Percentiles rank a stretch among this genome's conserved stretches.
Evolutionary conservation across 208 protist species (phyloP).

Genomic region (Angomonas deanei): DNA sequence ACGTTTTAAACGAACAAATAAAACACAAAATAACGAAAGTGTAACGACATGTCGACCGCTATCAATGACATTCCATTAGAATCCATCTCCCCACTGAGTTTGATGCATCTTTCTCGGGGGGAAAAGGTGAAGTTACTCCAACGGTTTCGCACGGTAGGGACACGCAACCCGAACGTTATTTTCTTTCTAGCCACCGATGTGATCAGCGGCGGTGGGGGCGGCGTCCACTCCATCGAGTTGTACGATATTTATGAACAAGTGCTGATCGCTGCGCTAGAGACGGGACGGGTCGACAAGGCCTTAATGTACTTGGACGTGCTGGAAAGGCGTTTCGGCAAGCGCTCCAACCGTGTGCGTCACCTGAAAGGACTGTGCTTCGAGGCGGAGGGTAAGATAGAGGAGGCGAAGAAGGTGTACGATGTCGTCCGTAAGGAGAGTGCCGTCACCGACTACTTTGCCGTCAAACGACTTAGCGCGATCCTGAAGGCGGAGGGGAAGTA

Average conservation of each 20-base stretch:
- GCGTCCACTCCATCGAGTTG: slow-evolving; percentile 40
- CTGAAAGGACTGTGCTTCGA: slow-evolving; percentile 75
- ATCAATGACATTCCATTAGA: slow-evolving; percentile 22
- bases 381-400: slow-evolving; percentile 45
- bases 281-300: slow-evolving; percentile 51
- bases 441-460: slow-evolving; percentile 45
- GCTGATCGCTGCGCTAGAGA: slow-evolving; percentile 74
- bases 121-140: slow-evolving; percentile 62
- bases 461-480: slow-evolving; percentile 69
- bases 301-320: slow-evolving; percentile 56
- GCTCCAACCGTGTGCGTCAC: slow-evolving; percentile 62
- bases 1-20: background rate
- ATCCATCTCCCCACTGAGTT: slow-evolving; percentile 57
- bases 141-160: slow-evolving; percentile 31
- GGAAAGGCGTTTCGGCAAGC: slow-evolving; percentile 67
- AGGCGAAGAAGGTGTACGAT: slow-evolving; percentile 60
- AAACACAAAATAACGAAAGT: background rate
- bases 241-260: slow-evolving; percentile 75
- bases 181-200: slow-evolving; percentile 72
- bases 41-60: slow-evolving; percentile 4
- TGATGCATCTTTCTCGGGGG: slow-evolving; percentile 65
- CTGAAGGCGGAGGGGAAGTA: slow-evolving; percentile 67
- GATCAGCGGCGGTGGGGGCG: slow-evolving; percentile 51
- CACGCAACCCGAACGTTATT: slow-evolving; percentile 60
- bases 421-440: slow-evolving; percentile 48